A percentile compares a stretch with the other conserved stretches of the same genome.
These are phyloP conservation scores for Akebia trifoliata DNA, from an alignment of 164 flowering plant genomes.

Conservation along the genomic window DNA sequence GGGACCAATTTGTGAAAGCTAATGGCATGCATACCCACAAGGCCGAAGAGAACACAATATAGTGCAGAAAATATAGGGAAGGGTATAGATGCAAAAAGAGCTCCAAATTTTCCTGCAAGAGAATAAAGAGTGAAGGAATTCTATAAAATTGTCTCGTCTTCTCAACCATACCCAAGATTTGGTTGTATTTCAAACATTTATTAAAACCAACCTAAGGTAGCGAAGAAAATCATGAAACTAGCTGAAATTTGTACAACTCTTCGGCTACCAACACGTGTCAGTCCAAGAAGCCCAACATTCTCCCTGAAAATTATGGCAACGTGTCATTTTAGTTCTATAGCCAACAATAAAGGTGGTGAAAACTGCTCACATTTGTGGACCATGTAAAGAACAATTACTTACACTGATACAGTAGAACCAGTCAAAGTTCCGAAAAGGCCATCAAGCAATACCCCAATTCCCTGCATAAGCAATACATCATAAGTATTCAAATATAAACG, in stretches of 20 bases:
- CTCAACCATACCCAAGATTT: not conserved
- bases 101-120: slow-evolving; percentile 94
- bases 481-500: not conserved
- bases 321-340: slow-evolving; percentile 10
- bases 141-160: not conserved
- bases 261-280: slow-evolving; percentile 96
- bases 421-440: slow-evolving; percentile 90
- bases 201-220: slow-evolving; percentile 62
- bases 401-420: slow-evolving; percentile 95
- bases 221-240: slow-evolving; percentile 95
- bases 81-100: slow-evolving; percentile 97
- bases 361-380: not conserved
- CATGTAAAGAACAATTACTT: slow-evolving; percentile 27
- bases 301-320: slow-evolving; percentile 47
- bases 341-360: slow-evolving; percentile 2
- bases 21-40: slow-evolving; percentile 74
- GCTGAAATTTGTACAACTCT: slow-evolving; percentile 97
- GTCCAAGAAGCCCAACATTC: slow-evolving; percentile 95
- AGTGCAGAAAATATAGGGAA: slow-evolving; percentile 89
- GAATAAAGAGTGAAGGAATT: not conserved
- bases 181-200: not conserved
- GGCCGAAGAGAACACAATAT: slow-evolving; percentile 88
- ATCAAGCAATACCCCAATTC: slow-evolving; percentile 84
- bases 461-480: slow-evolving; percentile 38
- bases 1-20: not conserved